A percentile compares a stretch with the other conserved stretches of the same genome.
phyloP scores from a whole-genome alignment of 2,329 filamentous ascomycete species.

The Claviceps humidiphila region DNA sequence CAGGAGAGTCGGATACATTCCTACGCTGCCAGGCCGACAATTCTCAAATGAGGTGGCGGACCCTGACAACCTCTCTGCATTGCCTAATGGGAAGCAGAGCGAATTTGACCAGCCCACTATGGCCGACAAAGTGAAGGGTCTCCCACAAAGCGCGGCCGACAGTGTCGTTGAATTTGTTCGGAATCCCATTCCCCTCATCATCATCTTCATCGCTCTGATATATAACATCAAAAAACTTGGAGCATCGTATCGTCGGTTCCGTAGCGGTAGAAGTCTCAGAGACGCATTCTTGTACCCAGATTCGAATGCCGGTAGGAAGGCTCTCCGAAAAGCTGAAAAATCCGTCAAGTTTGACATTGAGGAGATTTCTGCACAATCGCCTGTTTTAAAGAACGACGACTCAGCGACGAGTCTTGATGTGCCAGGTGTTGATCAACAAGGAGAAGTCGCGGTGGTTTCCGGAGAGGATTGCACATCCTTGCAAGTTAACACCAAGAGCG shows the following conservation, averaged over 20 bases:
- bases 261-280: slow-evolving; percentile 17
- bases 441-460: neutral
- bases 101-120: slow-evolving; percentile 28
- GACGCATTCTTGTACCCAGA: slow-evolving; percentile 11
- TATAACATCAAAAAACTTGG: slow-evolving; percentile 34
- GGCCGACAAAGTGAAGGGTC: slow-evolving; percentile 34
- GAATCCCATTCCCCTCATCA: slow-evolving; percentile 38
- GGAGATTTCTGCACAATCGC: neutral
- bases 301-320: neutral
- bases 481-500: neutral
- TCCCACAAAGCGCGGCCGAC: slow-evolving; percentile 36
- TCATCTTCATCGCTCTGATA: slow-evolving; percentile 29
- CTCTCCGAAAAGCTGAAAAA: neutral
- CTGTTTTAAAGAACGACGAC: neutral
- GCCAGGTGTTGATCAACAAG: neutral
- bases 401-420: neutral
- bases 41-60: slow-evolving; percentile 17
- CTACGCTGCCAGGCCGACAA: slow-evolving; percentile 22
- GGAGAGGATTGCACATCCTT: neutral
- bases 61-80: slow-evolving; percentile 20
- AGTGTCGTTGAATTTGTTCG: slow-evolving; percentile 41
- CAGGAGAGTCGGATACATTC: slow-evolving; percentile 20
- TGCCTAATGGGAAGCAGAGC: slow-evolving; percentile 14
- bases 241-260: slow-evolving; percentile 23
- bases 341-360: neutral